Evolutionary conservation across 169 alveolate genomes (phyloP).

Genomic region (Amoebophrya sp.): DNA sequence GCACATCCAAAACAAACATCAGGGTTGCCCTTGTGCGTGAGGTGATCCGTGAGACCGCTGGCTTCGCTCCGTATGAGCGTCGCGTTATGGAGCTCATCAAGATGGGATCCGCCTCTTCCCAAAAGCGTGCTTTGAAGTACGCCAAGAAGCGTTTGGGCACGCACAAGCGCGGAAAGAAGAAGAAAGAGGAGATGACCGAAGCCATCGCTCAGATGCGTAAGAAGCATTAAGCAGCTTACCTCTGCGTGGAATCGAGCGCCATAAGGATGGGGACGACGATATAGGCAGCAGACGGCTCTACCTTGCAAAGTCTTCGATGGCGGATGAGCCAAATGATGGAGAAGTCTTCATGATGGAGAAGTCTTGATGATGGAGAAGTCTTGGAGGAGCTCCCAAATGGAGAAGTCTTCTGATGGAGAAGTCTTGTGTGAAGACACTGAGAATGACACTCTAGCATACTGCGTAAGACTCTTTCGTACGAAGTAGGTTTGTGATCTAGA

Average conservation of each 20-base stretch:
- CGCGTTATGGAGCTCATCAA: conserved; percentile 89
- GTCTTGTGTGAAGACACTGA: too few relatives aligned
- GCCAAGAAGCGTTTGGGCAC: conserved; percentile 96
- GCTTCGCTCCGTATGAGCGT: conserved; percentile 94
- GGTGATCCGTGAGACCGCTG: conserved; percentile 89
- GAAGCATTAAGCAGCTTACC: conserved; percentile 36
- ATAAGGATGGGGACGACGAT: too few relatives aligned
- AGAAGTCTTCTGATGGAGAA: too few relatives aligned
- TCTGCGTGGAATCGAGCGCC: neutral
- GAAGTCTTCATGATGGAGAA: too few relatives aligned
- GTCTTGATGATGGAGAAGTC: too few relatives aligned
- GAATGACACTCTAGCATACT: too few relatives aligned
- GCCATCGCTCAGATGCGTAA: conserved; percentile 81
- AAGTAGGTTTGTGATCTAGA: too few relatives aligned
- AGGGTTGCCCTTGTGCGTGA: conserved; percentile 68
- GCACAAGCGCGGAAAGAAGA: conserved; percentile 89
- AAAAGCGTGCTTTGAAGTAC: conserved; percentile 86
- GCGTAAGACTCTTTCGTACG: too few relatives aligned
- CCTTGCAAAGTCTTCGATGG: too few relatives aligned
- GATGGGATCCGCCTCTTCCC: conserved; percentile 85
- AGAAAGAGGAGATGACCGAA: conserved; percentile 81
- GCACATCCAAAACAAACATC: neutral
- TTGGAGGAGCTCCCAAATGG: too few relatives aligned
- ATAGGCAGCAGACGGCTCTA: too few relatives aligned
- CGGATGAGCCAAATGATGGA: too few relatives aligned